phyloP scores from a whole-genome alignment of 257 asterid species.

The Fraxinus excelsior region DNA sequence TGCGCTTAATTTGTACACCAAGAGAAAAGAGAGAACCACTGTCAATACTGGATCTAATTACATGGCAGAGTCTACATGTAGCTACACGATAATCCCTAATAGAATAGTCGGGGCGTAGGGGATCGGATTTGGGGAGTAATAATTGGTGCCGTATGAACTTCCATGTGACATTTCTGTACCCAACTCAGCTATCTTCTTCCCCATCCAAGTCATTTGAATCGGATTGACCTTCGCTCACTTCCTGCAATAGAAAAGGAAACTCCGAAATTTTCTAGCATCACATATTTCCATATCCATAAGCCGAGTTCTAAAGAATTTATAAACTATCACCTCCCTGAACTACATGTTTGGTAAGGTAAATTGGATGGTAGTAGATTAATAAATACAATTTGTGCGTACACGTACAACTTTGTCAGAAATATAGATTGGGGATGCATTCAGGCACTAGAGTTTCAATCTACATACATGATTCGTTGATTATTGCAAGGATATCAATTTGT shows the following conservation, averaged over 20 bases:
- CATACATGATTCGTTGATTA: no score
- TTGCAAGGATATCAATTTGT: no score
- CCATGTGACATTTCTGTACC: neutral
- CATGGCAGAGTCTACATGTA: neutral
- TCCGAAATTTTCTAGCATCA: neutral
- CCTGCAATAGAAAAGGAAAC: slow-evolving; percentile 28
- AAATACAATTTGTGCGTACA: neutral
- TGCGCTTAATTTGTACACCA: neutral
- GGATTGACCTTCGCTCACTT: slow-evolving; percentile 26
- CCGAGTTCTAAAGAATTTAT: no score
- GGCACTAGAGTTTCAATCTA: no score
- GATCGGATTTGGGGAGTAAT: neutral
- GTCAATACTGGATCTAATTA: neutral
- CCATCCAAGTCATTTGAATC: slow-evolving; percentile 17
- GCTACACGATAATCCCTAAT: neutral
- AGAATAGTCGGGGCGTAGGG: neutral
- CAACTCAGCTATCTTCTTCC: slow-evolving; percentile 11
- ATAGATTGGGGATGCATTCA: no score
- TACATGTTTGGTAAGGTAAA: no score
- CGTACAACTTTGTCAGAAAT: neutral
- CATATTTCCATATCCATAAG: neutral
- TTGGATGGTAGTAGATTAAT: neutral
- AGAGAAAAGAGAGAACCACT: neutral
- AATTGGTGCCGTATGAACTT: neutral
- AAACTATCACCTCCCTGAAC: no score